These are phyloP conservation scores for Cryoendolithus antarcticus DNA, from an alignment of 2,329 filamentous ascomycete species.

Conservation along the genomic window DNA sequence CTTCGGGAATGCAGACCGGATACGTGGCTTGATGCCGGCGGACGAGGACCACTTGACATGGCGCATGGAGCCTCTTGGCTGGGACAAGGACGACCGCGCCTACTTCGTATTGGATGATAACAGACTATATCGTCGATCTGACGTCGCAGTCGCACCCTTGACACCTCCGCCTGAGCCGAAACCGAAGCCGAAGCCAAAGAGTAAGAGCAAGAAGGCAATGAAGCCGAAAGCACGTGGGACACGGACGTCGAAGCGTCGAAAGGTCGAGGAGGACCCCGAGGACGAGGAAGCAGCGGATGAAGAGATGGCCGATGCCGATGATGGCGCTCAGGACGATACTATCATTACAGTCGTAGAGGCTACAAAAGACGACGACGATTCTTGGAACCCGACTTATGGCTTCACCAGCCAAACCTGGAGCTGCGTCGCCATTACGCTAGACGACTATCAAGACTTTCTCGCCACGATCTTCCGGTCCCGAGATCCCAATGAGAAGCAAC, in stretches of 20 bases:
- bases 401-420: slow-evolving; percentile 78
- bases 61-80: slow-evolving; percentile 71
- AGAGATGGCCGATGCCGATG: slow-evolving; percentile 27
- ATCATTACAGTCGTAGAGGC: slow-evolving; percentile 16
- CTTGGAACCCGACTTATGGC: slow-evolving; percentile 30
- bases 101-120: slow-evolving; percentile 94
- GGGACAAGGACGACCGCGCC: slow-evolving; percentile 73
- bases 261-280: slow-evolving; percentile 35
- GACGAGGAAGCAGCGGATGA: slow-evolving; percentile 31
- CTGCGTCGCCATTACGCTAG: slow-evolving; percentile 69
- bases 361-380: slow-evolving; percentile 22
- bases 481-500: slow-evolving; percentile 71
- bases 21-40: slow-evolving; percentile 77
- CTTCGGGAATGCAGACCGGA: slow-evolving; percentile 72
- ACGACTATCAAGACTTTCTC: slow-evolving; percentile 64
- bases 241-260: slow-evolving; percentile 62
- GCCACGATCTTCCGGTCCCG: slow-evolving; percentile 59
- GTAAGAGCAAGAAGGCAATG: slow-evolving; percentile 43
- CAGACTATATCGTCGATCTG: slow-evolving; percentile 77
- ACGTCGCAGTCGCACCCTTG: slow-evolving; percentile 50
- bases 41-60: slow-evolving; percentile 43
- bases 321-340: slow-evolving; percentile 27
- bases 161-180: slow-evolving; percentile 42
- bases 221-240: slow-evolving; percentile 41
- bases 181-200: slow-evolving; percentile 42